Percentiles rank a stretch among this genome's conserved stretches.
These are phyloP conservation scores for Tylopilus rubrobrunneus DNA, from an alignment of 768 basidiomycete species.

Conservation along the genomic window DNA sequence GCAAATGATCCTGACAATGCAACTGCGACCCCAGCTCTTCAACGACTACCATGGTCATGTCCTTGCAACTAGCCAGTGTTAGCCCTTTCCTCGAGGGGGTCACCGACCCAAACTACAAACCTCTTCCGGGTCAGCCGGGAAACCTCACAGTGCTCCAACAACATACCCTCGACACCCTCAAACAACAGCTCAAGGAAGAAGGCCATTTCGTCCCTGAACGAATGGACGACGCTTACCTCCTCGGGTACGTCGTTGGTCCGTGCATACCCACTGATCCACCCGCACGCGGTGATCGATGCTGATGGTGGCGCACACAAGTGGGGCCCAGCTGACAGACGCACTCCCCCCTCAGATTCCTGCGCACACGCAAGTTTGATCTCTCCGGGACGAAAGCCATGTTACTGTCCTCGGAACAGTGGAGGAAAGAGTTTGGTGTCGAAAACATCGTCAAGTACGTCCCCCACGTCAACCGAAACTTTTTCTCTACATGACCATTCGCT, in stretches of 20 bases:
- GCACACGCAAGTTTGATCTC: constrained; percentile 92
- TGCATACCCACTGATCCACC: background rate
- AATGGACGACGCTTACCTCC: constrained; percentile 67
- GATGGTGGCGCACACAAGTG: constrained; percentile 11
- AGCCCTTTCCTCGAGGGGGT: constrained; percentile 54
- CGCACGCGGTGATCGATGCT: constrained; percentile 5
- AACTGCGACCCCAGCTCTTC: background rate
- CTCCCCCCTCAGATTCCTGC: constrained; percentile 61
- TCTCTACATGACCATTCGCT: too few species aligned
- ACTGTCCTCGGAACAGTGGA: constrained; percentile 79
- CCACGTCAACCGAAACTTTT: too few species aligned
- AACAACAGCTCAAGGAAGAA: constrained; percentile 57
- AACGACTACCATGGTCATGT: constrained; percentile 23
- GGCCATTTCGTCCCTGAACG: constrained; percentile 57
- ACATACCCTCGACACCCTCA: constrained; percentile 65
- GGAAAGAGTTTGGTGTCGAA: constrained; percentile 79
- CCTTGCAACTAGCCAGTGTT: constrained; percentile 42
- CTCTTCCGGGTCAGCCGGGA: constrained; percentile 69
- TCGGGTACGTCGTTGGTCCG: constrained; percentile 44
- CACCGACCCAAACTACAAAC: constrained; percentile 62
- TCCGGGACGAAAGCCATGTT: constrained; percentile 82
- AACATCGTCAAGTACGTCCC: constrained; percentile 59
- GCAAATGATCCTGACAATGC: constrained; percentile 1
- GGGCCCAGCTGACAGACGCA: background rate
- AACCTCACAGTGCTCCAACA: constrained; percentile 65